Evolutionary conservation across 2,329 filamentous ascomycete genomes (phyloP).

Genomic region (Aspergillus vadensis): DNA sequence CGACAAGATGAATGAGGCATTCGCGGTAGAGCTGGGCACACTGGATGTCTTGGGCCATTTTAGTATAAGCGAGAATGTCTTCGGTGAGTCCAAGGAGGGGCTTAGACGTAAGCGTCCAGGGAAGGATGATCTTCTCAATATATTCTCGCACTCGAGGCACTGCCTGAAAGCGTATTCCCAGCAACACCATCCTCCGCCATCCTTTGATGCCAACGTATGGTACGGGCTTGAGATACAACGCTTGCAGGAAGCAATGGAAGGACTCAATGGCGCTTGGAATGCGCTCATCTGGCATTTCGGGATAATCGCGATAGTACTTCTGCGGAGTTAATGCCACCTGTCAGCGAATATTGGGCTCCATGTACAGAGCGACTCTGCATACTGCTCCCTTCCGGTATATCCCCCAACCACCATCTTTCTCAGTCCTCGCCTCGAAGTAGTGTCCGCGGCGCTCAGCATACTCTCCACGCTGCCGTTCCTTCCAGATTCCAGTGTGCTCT

Average conservation of each 20-base stretch:
- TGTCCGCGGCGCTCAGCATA: not conserved
- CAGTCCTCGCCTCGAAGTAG: not conserved
- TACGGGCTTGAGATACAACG: not conserved
- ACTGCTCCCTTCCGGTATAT: not conserved
- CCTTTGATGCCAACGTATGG: not conserved
- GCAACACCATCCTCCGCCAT: not conserved
- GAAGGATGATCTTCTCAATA: not conserved
- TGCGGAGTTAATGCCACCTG: not conserved
- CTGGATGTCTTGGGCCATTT: not conserved
- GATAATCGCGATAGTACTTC: not conserved
- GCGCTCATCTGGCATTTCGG: not conserved
- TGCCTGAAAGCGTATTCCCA: slow-evolving; percentile 1
- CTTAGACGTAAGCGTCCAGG: not conserved
- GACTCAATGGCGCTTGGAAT: not conserved
- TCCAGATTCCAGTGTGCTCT: not conserved
- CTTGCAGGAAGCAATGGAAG: not conserved
- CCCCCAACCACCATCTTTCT: not conserved
- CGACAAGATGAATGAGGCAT: not conserved
- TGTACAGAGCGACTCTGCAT: not conserved
- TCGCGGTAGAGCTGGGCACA: not conserved
- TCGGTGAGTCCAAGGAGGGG: not conserved
- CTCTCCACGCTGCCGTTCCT: not conserved
- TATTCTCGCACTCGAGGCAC: not conserved
- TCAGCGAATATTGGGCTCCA: not conserved
- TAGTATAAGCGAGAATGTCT: not conserved